phyloP scores from a whole-genome alignment of 2,329 filamentous ascomycete genomes.

The Rutstroemia sydowiana region DNA sequence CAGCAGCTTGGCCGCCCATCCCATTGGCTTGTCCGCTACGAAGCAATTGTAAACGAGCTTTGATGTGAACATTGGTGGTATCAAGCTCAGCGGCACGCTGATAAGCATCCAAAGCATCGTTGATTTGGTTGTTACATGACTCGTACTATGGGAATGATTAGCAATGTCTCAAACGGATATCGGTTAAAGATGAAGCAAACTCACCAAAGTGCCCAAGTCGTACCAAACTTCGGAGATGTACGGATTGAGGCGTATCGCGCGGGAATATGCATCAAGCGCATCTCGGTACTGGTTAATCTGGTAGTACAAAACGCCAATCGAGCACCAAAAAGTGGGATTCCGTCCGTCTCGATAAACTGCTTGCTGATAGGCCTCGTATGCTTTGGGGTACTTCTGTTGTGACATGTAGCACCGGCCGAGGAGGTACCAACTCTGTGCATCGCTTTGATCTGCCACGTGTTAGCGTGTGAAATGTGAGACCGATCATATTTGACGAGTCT shows the following conservation, averaged over 20 bases:
- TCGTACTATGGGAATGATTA: conserved; percentile 60
- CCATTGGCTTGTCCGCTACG: conserved; percentile 72
- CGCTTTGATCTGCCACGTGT: conserved; percentile 66
- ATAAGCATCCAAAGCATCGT: conserved; percentile 92
- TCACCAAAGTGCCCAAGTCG: conserved; percentile 87
- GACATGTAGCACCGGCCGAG: conserved; percentile 98
- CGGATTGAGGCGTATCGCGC: conserved; percentile 90
- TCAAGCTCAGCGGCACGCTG: conserved; percentile 91
- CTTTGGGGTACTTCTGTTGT: conserved; percentile 97
- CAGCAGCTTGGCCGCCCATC: conserved; percentile 61
- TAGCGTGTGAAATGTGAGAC: conserved; percentile 24
- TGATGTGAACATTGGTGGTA: conserved; percentile 89
- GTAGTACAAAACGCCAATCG: conserved; percentile 97
- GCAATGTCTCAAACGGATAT: conserved; percentile 18
- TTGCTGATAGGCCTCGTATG: conserved; percentile 97
- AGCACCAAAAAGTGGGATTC: conserved; percentile 99
- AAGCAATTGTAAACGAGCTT: conserved; percentile 82
- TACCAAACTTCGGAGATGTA: conserved; percentile 99
- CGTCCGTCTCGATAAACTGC: conserved; percentile 96
- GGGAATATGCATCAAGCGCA: conserved; percentile 93
- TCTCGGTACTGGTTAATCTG: conserved; percentile 99
- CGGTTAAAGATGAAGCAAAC: conserved; percentile 33
- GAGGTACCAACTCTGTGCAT: conserved; percentile 98
- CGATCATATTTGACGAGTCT: conserved; percentile 32
- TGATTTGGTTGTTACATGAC: conserved; percentile 97